phyloP scores from a whole-genome alignment of 139 green algal genomes.

The Coccomyxa sp. region DNA sequence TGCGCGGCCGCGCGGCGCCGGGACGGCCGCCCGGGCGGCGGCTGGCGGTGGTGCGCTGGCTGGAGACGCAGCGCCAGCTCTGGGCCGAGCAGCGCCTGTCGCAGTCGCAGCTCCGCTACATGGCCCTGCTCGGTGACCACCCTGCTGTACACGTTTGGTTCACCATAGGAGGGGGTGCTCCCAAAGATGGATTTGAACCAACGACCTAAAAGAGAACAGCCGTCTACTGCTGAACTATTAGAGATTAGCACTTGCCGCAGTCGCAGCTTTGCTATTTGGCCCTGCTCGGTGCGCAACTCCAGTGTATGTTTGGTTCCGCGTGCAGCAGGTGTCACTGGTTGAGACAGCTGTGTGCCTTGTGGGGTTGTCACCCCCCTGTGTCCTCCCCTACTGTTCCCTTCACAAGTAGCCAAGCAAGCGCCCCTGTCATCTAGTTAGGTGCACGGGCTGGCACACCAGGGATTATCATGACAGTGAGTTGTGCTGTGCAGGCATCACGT shows the following conservation, averaged over 20 bases:
- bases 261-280: constrained; percentile 24
- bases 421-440: no score
- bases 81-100: constrained; percentile 31
- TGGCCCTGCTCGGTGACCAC: constrained; percentile 37
- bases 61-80: constrained; percentile 41
- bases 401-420: no score
- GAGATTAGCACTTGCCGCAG: constrained; percentile 18
- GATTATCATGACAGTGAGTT: no score
- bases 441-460: no score
- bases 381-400: no score
- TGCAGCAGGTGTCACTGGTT: no score
- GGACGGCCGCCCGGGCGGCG: constrained; percentile 10
- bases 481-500: constrained; percentile 31
- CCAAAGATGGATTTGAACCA: background rate
- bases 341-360: no score
- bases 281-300: no score
- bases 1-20: background rate
- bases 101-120: constrained; percentile 38
- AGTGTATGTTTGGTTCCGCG: no score
- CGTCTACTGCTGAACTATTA: no score
- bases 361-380: no score
- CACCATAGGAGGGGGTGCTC: background rate
- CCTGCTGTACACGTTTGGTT: constrained; percentile 7
- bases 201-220: background rate
- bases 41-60: constrained; percentile 35